Base-by-base conservation (phyloP, 1,139 yeast species). In the Petasospora rhodanensis region DNA sequence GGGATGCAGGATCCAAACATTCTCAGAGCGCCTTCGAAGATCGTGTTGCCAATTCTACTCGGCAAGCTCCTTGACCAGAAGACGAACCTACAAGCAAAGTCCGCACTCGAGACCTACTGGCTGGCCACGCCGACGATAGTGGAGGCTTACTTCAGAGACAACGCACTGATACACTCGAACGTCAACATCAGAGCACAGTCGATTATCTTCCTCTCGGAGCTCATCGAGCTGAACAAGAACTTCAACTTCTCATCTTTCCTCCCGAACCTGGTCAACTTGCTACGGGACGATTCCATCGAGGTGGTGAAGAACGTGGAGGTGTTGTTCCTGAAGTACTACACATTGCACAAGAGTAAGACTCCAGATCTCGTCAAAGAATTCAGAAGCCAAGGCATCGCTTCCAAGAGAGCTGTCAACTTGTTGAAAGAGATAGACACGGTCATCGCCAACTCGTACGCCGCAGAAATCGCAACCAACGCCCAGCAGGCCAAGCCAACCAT, bases 31-130 rank as follows among this genome's bases (percentile, higher is more conserved):
- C 71, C 73, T 25, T 66, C 76, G 19, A 65, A 60, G 29, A 58
- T 65, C 17, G 72, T 77, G 4, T 58, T 79, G 11, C 89, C 91
- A 1, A 63, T 75, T 9, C 55, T 82, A 16, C 58, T 82, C 11
- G 67, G 66, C 34, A 64, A 72, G 28, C 56, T 81, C 26, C 70
- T 70, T 2, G 83, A 76, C 41, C 40, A 62, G 3, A 73, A 67
- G 37, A 43, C 62, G 2, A 56, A 66, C 35, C 60, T 64, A 10
- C 63, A 79, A 2, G 76, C 87, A 0, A 65, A 67, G 30, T 67
- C 70, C 28, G 76, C 85, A 0, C 56, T 83, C 26, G 76, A 74
- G 36, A 82, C 77, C 2, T 76, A 73, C 49, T 81, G 87, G 85
- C 62, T 76, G n/a, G 69, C 76, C 2, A 65, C 77, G 6, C 78